Percentiles rank a stretch among this genome's conserved stretches.
These are phyloP conservation scores for Solanum etuberosum DNA, from an alignment of 257 asterid species.

Conservation along the genomic window DNA sequence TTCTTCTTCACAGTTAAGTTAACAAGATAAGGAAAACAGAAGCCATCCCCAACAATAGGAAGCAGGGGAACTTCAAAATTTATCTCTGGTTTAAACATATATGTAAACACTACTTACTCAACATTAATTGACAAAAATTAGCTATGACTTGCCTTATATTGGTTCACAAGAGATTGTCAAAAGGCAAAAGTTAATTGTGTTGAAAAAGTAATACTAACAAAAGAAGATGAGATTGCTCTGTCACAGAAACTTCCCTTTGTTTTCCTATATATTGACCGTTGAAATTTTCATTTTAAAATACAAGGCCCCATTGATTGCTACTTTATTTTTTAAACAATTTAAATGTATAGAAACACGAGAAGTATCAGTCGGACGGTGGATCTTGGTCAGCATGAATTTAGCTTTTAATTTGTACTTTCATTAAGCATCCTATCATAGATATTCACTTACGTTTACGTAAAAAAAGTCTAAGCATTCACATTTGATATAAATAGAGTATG, in stretches of 20 bases:
- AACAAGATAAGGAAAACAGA: conserved; percentile 32
- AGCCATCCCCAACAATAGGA: conserved; percentile 21
- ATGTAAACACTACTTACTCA: neutral
- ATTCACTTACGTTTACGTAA: neutral
- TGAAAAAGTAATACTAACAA: neutral
- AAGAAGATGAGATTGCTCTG: neutral
- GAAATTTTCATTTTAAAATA: neutral
- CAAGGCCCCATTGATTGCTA: neutral
- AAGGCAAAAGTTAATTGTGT: neutral
- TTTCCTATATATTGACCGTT: neutral
- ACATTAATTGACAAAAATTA: neutral
- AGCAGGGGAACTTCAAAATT: conserved; percentile 10
- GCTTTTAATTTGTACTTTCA: neutral
- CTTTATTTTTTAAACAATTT: too few species aligned
- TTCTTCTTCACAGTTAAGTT: conserved; percentile 18
- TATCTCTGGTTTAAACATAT: conserved; percentile 31
- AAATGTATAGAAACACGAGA: neutral
- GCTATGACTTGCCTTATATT: neutral
- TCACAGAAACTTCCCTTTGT: neutral
- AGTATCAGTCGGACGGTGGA: neutral
- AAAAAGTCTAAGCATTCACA: neutral
- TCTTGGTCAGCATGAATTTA: neutral
- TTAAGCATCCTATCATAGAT: neutral
- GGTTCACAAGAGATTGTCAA: neutral
- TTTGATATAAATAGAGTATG: neutral